Evolutionary conservation across 164 flowering plant genomes (phyloP).

Genomic region (Annona squamosa): DNA sequence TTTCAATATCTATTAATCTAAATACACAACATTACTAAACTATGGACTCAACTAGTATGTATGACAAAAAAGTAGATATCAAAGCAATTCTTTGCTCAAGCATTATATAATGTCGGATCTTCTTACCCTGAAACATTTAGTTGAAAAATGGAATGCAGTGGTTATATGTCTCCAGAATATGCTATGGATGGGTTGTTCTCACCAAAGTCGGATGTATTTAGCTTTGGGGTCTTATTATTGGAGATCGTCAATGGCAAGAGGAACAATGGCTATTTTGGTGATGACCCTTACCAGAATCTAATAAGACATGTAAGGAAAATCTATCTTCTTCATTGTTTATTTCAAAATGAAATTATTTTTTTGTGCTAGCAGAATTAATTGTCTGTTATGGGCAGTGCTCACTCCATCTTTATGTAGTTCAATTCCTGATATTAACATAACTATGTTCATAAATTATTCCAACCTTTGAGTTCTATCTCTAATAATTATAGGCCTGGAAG

Average conservation of each 20-base stretch:
- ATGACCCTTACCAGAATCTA: not conserved
- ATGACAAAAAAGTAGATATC: too few species aligned
- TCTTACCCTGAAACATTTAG: not conserved
- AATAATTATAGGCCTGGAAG: constrained; percentile 7
- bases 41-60: too few species aligned
- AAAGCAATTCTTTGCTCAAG: too few species aligned
- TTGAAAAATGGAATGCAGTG: not conserved
- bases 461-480: too few species aligned
- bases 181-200: constrained; percentile 27
- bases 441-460: not conserved
- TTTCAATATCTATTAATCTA: too few species aligned
- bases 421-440: too few species aligned
- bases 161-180: not conserved
- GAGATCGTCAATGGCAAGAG: constrained; percentile 10
- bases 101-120: not conserved
- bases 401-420: too few species aligned
- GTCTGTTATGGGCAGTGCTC: not conserved
- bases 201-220: constrained; percentile 2
- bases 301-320: not conserved
- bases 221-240: not conserved
- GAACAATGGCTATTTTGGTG: not conserved
- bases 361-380: too few species aligned
- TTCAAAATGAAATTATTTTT: constrained; percentile 29
- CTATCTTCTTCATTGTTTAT: constrained; percentile 4
- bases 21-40: too few species aligned